A percentile compares a stretch with the other conserved stretches of the same genome.
Evolutionary conservation across 83 land plant genomes (phyloP).

Genomic region (Thuja plicata): DNA sequence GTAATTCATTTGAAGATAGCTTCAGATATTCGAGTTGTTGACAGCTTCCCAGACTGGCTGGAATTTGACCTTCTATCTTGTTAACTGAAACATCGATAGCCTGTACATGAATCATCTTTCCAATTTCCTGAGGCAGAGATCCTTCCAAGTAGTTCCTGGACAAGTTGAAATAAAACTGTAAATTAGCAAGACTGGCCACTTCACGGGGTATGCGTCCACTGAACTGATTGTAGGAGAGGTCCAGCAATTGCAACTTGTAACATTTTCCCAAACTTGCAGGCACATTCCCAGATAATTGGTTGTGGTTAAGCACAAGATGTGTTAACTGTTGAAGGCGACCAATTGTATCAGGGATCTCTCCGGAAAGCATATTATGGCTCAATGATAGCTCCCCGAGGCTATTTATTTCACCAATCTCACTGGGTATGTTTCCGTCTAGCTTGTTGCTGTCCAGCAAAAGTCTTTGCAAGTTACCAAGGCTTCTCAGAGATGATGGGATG

Average conservation of each 20-base stretch:
- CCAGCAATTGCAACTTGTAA: neutral
- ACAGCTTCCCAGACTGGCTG: neutral
- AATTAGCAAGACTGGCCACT: neutral
- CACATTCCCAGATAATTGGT: neutral
- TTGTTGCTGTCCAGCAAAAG: slow-evolving; percentile 44
- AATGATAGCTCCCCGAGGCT: neutral
- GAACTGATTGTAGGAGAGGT: neutral
- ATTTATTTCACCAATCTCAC: neutral
- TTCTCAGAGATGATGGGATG: neutral
- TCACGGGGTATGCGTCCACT: neutral
- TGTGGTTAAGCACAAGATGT: neutral
- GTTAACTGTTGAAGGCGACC: neutral
- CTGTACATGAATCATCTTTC: neutral
- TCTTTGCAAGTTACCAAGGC: neutral
- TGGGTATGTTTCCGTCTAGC: neutral
- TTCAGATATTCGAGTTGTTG: neutral
- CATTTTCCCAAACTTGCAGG: neutral
- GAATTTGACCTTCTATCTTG: neutral
- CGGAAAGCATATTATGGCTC: neutral
- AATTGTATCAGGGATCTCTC: neutral
- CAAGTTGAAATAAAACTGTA: neutral
- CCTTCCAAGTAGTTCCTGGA: neutral
- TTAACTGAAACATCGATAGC: neutral
- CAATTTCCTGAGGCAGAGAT: neutral
- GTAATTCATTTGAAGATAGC: neutral